Base-by-base conservation (phyloP, 495 filamentous ascomycete species). In the Parathielavia hyrcaniae region DNA sequence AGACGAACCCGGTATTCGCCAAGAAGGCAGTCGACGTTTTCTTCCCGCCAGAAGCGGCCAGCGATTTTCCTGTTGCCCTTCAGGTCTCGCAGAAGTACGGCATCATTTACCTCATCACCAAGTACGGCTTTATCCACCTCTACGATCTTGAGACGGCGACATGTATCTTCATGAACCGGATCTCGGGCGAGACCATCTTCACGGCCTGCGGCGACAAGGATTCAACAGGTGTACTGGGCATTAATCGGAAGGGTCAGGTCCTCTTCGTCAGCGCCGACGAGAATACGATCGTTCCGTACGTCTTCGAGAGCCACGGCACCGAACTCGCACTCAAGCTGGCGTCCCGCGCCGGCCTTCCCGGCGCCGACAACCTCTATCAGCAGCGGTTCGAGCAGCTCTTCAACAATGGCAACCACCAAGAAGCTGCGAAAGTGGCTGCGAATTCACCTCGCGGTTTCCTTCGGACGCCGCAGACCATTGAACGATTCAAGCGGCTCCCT, bases 91-190 rank as follows among this genome's bases (percentile, higher is more conserved):
- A 86, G 64, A 91, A 89, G 71, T 99, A 97, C 76, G 91, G 89
- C 64, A 79, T 99, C 66, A 88, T 97, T 57, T 97, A 97, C 71
- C 82, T 99, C 40, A 89, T 97, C 55, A 99, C 93, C 17, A 99
- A 99, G 70, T 99, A 97, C 68, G 93, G 93, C 43, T 99, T 97
- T 75, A 97, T 99, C 63, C 93, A 99, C 72, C 82, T 99, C 11
- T 97, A 97, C 72, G 93, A 99, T 65, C 82, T 99, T 45, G 93
- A 97, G 76, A 92, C 89, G 7, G 93, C 89, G 36, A 89, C 88
- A n/a, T 93, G 90, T 69, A 92, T 99, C 68, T 99, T 96, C 83
- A 96, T 99, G 91, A 97, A 99, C 75, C 87, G 93, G 51, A 99
- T 99, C 66, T 99, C 93, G 20, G 95, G 90, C 75, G 93, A 99